Base-by-base conservation (phyloP, 148 eudicot species). In the Camellia lanceoleosa region DNA sequence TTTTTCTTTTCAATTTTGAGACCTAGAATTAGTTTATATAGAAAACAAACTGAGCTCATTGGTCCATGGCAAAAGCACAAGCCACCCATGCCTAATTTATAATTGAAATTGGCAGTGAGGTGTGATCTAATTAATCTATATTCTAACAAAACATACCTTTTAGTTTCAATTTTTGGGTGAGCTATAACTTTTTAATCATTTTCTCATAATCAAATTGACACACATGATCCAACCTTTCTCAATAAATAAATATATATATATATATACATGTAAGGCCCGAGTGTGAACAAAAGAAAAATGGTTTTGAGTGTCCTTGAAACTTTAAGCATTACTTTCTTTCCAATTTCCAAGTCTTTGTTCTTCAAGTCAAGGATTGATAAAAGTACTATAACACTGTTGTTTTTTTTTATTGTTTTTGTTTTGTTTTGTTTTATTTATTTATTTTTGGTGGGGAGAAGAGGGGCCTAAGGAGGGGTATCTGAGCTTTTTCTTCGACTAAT, bases 221-320 rank as follows among this genome's bases (percentile, higher is more conserved):
- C 42, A 30, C 43, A 72, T 54, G 6, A 23, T 19, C 41, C 2
- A 20, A 63, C 41, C 10, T 6, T 59, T 16, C 4, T 14, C 3
- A 49, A n/a, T 30, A 30, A 30, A 30, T 30, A 30, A 30, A 30
- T 30, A 30, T 30, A 30, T 23, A 30, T 30, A 30, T 30, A 30
- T 30, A 30, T 30, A 19, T 19, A 19, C 14, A 47, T 49, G 3
- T 47, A 8, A 69, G 16, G 74, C 58, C 74, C 38, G 74, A 44
- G 42, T 76, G 78, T 76, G 78, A 76, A 76, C 68, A 62, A 44
- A 5, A 76, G 68, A 76, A 76, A 62, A 76, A 23, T n/a, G 3
- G 20, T 10, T 71, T 20, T 13, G 13, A 30, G 16, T 5, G 18
- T 70, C 13, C 30, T 70, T 1, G 3, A 15, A 1, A 5, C 41